phyloP scores from a whole-genome alignment of 495 filamentous ascomycete species.

The Parathielavia appendiculata region DNA sequence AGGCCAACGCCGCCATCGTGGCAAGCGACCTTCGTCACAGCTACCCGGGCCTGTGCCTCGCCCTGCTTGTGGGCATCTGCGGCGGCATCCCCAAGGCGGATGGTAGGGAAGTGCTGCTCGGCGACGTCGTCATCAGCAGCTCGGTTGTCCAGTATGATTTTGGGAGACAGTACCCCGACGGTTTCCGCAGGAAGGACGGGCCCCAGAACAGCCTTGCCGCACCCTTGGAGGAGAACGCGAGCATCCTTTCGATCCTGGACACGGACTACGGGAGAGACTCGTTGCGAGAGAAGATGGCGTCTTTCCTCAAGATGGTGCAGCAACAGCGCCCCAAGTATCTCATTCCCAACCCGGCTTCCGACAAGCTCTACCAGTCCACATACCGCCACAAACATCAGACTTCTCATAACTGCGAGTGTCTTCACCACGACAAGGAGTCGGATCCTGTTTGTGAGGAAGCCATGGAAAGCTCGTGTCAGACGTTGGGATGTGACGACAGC shows the following conservation, averaged over 20 bases:
- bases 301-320: constrained; percentile 17
- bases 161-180: constrained; percentile 32
- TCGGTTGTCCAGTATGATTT: constrained; percentile 37
- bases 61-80: constrained; percentile 35
- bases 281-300: constrained; percentile 17
- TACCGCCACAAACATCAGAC: constrained; percentile 34
- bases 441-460: constrained; percentile 13
- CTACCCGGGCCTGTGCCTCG: constrained; percentile 24
- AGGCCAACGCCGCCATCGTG: constrained; percentile 28
- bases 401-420: background rate
- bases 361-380: constrained; percentile 27
- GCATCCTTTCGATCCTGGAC: constrained; percentile 25
- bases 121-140: constrained; percentile 45
- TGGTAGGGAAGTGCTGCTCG: constrained; percentile 30
- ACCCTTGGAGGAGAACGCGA: constrained; percentile 31
- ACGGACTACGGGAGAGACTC: constrained; percentile 12
- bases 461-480: constrained; percentile 7
- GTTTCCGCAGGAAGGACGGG: constrained; percentile 30
- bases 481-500: constrained; percentile 18
- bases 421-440: background rate
- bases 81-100: constrained; percentile 27
- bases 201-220: constrained; percentile 29
- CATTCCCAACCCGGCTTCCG: constrained; percentile 26
- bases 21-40: constrained; percentile 30
- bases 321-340: background rate